These are phyloP conservation scores for Termitomyces sp. DNA, from an alignment of 768 basidiomycete genomes.

Conservation along the genomic window DNA sequence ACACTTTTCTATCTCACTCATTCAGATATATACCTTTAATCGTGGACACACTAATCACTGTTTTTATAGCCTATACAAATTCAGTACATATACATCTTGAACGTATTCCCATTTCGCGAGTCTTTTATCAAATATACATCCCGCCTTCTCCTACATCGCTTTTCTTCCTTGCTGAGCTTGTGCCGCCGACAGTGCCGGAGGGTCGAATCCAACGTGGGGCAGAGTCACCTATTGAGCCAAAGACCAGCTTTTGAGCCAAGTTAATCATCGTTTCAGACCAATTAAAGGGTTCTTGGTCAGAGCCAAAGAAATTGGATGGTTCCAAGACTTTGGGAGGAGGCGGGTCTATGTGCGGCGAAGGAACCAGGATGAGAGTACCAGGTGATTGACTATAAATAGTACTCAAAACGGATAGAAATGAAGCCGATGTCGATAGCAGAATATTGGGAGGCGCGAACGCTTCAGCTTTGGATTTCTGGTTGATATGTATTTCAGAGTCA, in stretches of 20 bases:
- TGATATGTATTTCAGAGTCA: slow-evolving; percentile 11
- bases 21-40: neutral
- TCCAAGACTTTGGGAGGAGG: slow-evolving; percentile 38
- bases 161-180: slow-evolving; percentile 13
- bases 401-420: slow-evolving; percentile 41
- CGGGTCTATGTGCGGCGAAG: slow-evolving; percentile 39
- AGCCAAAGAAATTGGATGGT: slow-evolving; percentile 26
- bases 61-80: neutral
- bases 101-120: neutral
- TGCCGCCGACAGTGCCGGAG: neutral
- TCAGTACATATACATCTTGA: neutral
- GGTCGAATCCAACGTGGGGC: slow-evolving; percentile 15
- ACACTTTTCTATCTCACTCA: neutral
- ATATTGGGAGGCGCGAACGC: slow-evolving; percentile 56
- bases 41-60: neutral
- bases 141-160: slow-evolving; percentile 42
- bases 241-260: slow-evolving; percentile 32
- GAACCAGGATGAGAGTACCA: slow-evolving; percentile 42
- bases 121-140: slow-evolving; percentile 44
- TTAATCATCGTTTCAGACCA: slow-evolving; percentile 35
- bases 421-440: slow-evolving; percentile 50
- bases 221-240: slow-evolving; percentile 28
- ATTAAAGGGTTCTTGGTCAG: slow-evolving; percentile 28
- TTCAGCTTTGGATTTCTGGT: slow-evolving; percentile 30
- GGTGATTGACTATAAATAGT: slow-evolving; percentile 9